Conservation (phyloP, 768 basidiomycete species). For the Boletus coccyginus region DNA sequence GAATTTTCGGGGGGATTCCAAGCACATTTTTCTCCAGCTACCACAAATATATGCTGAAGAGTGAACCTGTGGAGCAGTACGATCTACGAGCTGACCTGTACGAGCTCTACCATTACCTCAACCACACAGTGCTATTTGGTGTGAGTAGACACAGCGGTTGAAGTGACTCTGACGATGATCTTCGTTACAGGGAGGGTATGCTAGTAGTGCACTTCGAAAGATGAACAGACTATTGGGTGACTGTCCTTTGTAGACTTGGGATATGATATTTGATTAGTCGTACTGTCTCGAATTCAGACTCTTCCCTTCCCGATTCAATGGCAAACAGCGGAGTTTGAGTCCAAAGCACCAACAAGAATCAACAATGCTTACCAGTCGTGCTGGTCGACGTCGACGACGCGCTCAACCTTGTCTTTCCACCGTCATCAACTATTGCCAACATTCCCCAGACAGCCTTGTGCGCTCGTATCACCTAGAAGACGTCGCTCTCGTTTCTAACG, state of each 20-base stretch:
- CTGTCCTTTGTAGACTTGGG: slow-evolving; percentile 21
- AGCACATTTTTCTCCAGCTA: slow-evolving; percentile 61
- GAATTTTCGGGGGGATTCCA: slow-evolving; percentile 78
- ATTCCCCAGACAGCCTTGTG: neutral
- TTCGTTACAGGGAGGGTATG: slow-evolving; percentile 44
- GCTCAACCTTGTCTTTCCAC: slow-evolving; percentile 16
- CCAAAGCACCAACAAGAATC: slow-evolving; percentile 17
- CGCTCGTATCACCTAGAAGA: no score
- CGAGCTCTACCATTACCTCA: slow-evolving; percentile 78
- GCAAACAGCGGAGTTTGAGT: slow-evolving; percentile 16
- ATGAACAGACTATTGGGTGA: slow-evolving; percentile 40
- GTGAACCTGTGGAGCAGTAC: slow-evolving; percentile 65
- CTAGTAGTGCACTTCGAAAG: slow-evolving; percentile 50
- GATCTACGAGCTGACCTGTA: slow-evolving; percentile 65
- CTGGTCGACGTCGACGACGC: slow-evolving; percentile 18
- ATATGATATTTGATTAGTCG: no score
- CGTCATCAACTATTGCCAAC: slow-evolving; percentile 4
- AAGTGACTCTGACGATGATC: neutral
- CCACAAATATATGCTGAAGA: slow-evolving; percentile 58
- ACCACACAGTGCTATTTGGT: slow-evolving; percentile 77
- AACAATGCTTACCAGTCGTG: slow-evolving; percentile 26
- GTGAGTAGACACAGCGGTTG: slow-evolving; percentile 39
- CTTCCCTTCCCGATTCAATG: no score
- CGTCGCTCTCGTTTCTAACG: neutral
- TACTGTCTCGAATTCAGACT: no score